phyloP scores from a whole-genome alignment of 176 grass and related monocot genomes.

The Luzula sylvatica region DNA sequence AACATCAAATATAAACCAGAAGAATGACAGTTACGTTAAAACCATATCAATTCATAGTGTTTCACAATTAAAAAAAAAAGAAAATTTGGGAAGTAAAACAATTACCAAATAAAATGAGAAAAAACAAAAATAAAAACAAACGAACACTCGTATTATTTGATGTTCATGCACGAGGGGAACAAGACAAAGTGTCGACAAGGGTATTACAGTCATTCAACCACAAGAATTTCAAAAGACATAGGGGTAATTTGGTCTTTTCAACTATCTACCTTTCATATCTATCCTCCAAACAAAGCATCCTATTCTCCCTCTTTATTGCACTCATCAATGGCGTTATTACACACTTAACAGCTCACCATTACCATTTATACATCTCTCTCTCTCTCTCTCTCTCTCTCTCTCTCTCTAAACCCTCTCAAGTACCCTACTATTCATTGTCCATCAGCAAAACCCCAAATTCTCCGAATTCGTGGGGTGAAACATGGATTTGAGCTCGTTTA shows the following conservation, averaged over 20 bases:
- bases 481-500: slow-evolving; percentile 70
- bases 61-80: too few relatives aligned
- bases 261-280: background rate
- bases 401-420: background rate
- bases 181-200: background rate
- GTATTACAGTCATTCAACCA: slow-evolving; percentile 7
- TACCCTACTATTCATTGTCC: background rate
- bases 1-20: too few relatives aligned
- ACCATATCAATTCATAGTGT: too few relatives aligned
- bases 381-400: background rate
- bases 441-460: background rate
- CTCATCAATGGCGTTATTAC: slow-evolving; percentile 24
- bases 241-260: background rate
- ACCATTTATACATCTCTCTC: slow-evolving; percentile 6
- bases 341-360: slow-evolving; percentile 8
- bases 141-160: background rate
- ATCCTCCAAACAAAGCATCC: slow-evolving; percentile 27
- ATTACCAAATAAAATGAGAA: background rate
- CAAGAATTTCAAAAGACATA: too few relatives aligned
- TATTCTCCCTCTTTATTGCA: slow-evolving; percentile 13
- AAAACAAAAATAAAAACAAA: background rate
- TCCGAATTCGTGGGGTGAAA: too few relatives aligned
- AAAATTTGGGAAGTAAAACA: too few relatives aligned
- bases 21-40: too few relatives aligned
- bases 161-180: background rate